These are phyloP conservation scores for Mimosa bimucronata DNA, from an alignment of 306 rosid species.

Conservation along the genomic window DNA sequence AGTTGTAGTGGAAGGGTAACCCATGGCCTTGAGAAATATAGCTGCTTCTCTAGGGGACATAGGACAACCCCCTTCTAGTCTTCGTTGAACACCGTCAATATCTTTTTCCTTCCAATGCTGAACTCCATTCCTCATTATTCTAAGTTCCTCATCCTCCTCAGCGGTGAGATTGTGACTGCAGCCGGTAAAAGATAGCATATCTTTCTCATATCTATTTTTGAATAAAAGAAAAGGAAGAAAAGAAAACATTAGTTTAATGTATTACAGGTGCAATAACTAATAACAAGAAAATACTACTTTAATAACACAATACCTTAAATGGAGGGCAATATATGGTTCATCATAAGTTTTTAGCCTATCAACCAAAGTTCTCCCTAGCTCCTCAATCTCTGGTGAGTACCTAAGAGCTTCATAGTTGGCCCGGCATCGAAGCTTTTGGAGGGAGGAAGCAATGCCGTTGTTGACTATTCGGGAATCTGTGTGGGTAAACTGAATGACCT, in stretches of 20 bases:
- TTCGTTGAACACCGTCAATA: slow-evolving; percentile 69
- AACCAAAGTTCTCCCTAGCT: slow-evolving; percentile 75
- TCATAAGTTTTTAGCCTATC: slow-evolving; percentile 70
- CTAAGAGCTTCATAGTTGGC: slow-evolving; percentile 86
- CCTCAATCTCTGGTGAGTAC: slow-evolving; percentile 78
- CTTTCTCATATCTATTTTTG: slow-evolving; percentile 89
- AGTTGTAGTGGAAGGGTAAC: slow-evolving; percentile 89
- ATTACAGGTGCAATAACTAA: not conserved
- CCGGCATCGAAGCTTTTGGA: slow-evolving; percentile 90
- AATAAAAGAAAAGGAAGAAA: slow-evolving; percentile 1
- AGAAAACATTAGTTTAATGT: not conserved
- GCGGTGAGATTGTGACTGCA: slow-evolving; percentile 89
- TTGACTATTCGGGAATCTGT: slow-evolving; percentile 91
- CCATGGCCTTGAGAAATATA: slow-evolving; percentile 92
- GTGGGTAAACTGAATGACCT: slow-evolving; percentile 78
- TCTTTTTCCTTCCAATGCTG: slow-evolving; percentile 99
- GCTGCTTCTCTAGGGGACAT: slow-evolving; percentile 98
- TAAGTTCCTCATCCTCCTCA: slow-evolving; percentile 74
- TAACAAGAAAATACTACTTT: not conserved
- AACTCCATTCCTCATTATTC: slow-evolving; percentile 81
- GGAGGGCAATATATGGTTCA: slow-evolving; percentile 86
- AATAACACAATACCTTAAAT: slow-evolving; percentile 66
- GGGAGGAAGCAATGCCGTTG: slow-evolving; percentile 79
- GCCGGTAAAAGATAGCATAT: slow-evolving; percentile 98
- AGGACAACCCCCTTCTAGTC: slow-evolving; percentile 94